Evolutionary conservation across 208 protist genomes (phyloP), one percentile per base, ranked within the genome.

Genomic region (Trypanosoma congolense): DNA sequence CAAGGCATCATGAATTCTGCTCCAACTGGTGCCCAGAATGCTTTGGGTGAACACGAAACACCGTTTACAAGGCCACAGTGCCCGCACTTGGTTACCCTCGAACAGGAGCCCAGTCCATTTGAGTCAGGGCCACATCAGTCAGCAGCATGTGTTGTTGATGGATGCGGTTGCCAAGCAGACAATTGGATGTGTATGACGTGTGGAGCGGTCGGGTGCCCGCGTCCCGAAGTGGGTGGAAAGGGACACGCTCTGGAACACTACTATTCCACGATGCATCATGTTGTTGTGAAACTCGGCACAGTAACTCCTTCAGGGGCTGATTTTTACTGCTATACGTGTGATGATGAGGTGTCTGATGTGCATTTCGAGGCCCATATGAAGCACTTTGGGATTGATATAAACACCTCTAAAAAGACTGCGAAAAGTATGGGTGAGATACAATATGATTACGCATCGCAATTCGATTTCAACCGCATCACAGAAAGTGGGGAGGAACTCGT

Each of bases 251-350:
- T 98, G 16, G 65, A 91, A 35, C 96, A 98, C 77, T 87, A 83
- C 51, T 30, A 74, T 44, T 28, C 43, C 59, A 87, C 93, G 0
- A 58, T 74, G 21, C 94, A 98, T 75, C 94, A 93, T 10, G 62
- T 97, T 4, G 76, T 75, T 31, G 93, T 98, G 6, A 99, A 99
- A 79, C 65, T 99, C 4, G 97, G 98, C 31, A 99, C 98, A 0
- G 90, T 99, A 8, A 90, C 82, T 36, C 66, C 73, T 40, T 63
- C 64, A 19, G 80, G 85, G 1, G 87, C 82, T 2, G 94, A 97
- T 69, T 93, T 92, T 60, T 97, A 95, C 65, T 98, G 88, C 59
- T 99, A 99, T 67, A 55, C 53, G 8, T 94, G 93, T 44, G 96
- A 98, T 65, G 95, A 98, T 51, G 89, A 93, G 55, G 92, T 98